A percentile compares a stretch with the other conserved stretches of the same genome.
Evolutionary conservation across 2,329 filamentous ascomycete genomes (phyloP).

Genomic region (Neoarthrinium moseri): DNA sequence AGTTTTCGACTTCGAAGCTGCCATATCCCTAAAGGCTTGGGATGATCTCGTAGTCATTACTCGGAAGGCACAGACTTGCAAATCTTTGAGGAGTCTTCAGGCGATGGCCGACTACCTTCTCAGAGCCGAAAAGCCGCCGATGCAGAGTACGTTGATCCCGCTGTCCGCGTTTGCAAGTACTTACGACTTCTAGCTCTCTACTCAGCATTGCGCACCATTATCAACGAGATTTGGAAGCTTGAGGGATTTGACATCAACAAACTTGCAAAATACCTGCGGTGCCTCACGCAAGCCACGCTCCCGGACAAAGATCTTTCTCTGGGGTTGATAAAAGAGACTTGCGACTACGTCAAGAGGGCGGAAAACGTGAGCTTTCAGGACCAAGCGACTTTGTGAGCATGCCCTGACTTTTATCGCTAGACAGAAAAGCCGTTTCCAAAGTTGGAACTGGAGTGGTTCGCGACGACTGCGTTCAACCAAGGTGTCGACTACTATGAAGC

Average conservation of each 20-base stretch:
- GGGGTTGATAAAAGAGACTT: slow-evolving; percentile 63
- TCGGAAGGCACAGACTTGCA: slow-evolving; percentile 43
- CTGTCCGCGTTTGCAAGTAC: too few relatives aligned
- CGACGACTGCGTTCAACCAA: slow-evolving; percentile 67
- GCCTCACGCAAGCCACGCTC: slow-evolving; percentile 69
- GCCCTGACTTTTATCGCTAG: slow-evolving; percentile 22
- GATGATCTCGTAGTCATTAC: slow-evolving; percentile 63
- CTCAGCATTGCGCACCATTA: slow-evolving; percentile 60
- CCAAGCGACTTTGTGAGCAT: neutral
- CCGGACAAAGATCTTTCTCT: slow-evolving; percentile 55
- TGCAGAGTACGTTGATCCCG: slow-evolving; percentile 46
- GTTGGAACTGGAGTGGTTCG: slow-evolving; percentile 75
- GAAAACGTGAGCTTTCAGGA: slow-evolving; percentile 37
- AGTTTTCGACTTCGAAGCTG: slow-evolving; percentile 78
- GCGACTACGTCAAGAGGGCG: slow-evolving; percentile 49
- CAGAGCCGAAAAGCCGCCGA: slow-evolving; percentile 46
- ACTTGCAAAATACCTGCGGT: slow-evolving; percentile 75
- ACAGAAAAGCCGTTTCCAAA: slow-evolving; percentile 54
- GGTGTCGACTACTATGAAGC: slow-evolving; percentile 64
- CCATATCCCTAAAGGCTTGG: slow-evolving; percentile 66
- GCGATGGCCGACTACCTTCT: slow-evolving; percentile 67
- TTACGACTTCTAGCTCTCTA: slow-evolving; percentile 42
- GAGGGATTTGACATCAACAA: slow-evolving; percentile 55
- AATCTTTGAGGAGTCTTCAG: slow-evolving; percentile 50
- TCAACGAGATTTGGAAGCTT: slow-evolving; percentile 64